phyloP scores from a whole-genome alignment of 2,329 filamentous ascomycete species.

The Emergomyces orientalis region DNA sequence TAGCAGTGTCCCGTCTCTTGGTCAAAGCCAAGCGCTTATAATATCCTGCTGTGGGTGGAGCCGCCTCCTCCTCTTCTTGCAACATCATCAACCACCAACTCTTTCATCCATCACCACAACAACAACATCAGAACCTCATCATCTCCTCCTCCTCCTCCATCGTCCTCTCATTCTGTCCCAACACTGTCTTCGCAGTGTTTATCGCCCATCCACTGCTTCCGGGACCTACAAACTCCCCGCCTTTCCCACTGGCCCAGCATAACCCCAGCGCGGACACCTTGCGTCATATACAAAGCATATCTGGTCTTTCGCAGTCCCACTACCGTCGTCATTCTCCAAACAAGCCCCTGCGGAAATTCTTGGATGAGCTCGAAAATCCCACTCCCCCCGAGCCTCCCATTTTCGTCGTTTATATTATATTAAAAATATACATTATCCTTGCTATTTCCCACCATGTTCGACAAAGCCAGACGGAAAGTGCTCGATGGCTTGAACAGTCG shows the following conservation, averaged over 20 bases:
- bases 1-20: no score
- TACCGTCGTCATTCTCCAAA: not conserved
- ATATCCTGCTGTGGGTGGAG: no score
- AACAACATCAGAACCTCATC: not conserved
- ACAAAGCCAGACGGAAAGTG: constrained; percentile 32
- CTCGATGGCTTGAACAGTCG: constrained; percentile 38
- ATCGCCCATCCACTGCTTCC: not conserved
- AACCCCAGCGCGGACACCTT: not conserved
- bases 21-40: no score
- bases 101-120: not conserved
- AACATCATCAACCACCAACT: not conserved
- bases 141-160: not conserved
- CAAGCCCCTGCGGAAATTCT: no score
- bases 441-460: constrained; percentile 31
- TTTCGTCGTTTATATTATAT: constrained; percentile 11
- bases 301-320: not conserved
- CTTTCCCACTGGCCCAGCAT: not conserved
- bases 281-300: constrained; percentile 3
- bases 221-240: not conserved
- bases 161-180: not conserved
- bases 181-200: not conserved
- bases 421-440: constrained; percentile 16
- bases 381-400: not conserved
- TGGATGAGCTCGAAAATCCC: not conserved
- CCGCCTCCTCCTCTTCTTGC: no score